Percentiles rank a stretch among this genome's conserved stretches.
Evolutionary conservation across 2,329 filamentous ascomycete genomes (phyloP).

Genomic region (Periconia sp.): DNA sequence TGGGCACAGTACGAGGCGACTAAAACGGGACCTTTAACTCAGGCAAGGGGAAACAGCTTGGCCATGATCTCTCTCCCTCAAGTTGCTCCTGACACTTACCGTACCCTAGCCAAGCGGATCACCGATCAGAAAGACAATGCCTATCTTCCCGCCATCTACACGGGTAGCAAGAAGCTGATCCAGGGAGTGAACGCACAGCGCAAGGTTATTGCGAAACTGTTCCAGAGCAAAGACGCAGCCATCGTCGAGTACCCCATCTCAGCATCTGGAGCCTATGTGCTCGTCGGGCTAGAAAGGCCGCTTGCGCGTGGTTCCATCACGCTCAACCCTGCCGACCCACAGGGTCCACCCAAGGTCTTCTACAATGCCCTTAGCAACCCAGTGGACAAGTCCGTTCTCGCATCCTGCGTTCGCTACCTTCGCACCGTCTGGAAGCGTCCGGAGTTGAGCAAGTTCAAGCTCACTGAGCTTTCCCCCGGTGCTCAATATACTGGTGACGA

Average conservation of each 20-base stretch:
- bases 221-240: slow-evolving; percentile 25
- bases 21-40: slow-evolving; percentile 34
- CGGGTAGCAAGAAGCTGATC: slow-evolving; percentile 29
- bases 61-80: slow-evolving; percentile 34
- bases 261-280: slow-evolving; percentile 27
- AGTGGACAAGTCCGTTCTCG: slow-evolving; percentile 36
- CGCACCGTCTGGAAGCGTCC: slow-evolving; percentile 39
- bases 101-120: neutral
- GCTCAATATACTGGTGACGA: slow-evolving; percentile 33
- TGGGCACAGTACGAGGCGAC: slow-evolving; percentile 31
- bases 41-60: slow-evolving; percentile 31
- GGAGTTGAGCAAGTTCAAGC: slow-evolving; percentile 27
- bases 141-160: slow-evolving; percentile 32
- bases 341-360: slow-evolving; percentile 31
- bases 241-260: slow-evolving; percentile 44
- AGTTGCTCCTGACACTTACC: slow-evolving; percentile 25
- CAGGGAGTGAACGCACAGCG: slow-evolving; percentile 33
- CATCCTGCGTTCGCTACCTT: slow-evolving; percentile 42
- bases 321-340: slow-evolving; percentile 32
- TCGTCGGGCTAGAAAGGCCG: slow-evolving; percentile 44
- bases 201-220: slow-evolving; percentile 31
- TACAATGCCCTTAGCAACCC: slow-evolving; percentile 39
- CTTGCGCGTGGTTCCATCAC: slow-evolving; percentile 47
- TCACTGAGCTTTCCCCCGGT: slow-evolving; percentile 31
- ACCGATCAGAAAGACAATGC: neutral